Base-by-base conservation (phyloP, 163 green algal species). In the Chloromonas sp. region DNA sequence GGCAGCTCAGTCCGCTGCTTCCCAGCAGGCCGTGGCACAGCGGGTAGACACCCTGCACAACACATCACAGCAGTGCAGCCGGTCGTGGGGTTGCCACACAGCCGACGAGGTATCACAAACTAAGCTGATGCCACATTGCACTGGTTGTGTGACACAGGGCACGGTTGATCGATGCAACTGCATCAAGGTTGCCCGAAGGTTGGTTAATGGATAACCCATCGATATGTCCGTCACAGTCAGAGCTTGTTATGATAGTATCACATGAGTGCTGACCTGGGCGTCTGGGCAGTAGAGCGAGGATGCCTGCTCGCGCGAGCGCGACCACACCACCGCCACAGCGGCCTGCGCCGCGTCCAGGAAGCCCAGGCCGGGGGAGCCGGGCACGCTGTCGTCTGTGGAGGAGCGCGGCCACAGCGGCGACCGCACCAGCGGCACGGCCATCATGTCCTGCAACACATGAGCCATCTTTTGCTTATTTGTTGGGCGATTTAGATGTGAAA, bases 291-390 rank as follows among this genome's bases (percentile, higher is more conserved):
- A 87, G 58, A 84, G 76, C 1, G 81, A 84, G 1, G 84, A 60
- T 1, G 13, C 11, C 11, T 70, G 3, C 3, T 71, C 79, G 8
- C 83, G 77, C 2, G 76, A 14, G 60, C 84, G 82, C 14, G 66
- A 87, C 84, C 61, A 87, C 66, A 78, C 11, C 57, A 87, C 84
- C 11, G 78, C 14, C 14, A 87, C 58, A 2, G 66, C 79, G 1
- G 84, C 79, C 84, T 87, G 79, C 70, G 60, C 70, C 3, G 84
- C 84, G n/a, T 87, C 84, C 57, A 87, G 58, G n/a, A 84, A 76
- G 59, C 76, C 62, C 79, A 87, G 11, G 11, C 84, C 84, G 1
- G 82, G 58, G 3, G 78, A 77, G 62, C 84, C 84, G 3, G 84
- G 84, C 70, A 87, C 84, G 15, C 61, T 57, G 79, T 87, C 84